These are phyloP conservation scores for Diaporthe sp. DNA, from an alignment of 2,329 filamentous ascomycete species.

Conservation along the genomic window DNA sequence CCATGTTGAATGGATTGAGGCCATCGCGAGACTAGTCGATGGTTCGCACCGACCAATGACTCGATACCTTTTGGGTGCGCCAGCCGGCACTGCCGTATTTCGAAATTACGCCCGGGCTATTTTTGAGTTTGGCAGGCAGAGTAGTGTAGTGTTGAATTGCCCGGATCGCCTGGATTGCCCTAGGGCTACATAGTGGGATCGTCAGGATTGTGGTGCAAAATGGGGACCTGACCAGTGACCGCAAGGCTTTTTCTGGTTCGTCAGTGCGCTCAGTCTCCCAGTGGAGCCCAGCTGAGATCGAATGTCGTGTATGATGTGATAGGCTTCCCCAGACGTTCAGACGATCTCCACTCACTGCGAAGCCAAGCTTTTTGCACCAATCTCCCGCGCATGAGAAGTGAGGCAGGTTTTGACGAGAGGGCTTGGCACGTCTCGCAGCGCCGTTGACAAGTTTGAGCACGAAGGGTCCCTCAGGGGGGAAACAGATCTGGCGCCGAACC, in stretches of 20 bases:
- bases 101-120: conserved; percentile 16
- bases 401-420: conserved; percentile 31
- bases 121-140: conserved; percentile 24
- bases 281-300: conserved; percentile 10
- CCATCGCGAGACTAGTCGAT: conserved; percentile 7
- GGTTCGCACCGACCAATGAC: background rate
- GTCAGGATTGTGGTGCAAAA: background rate
- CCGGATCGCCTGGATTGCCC: background rate
- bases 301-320: background rate
- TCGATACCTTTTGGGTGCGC: background rate
- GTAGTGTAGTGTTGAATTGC: background rate
- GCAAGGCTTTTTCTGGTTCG: background rate
- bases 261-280: background rate
- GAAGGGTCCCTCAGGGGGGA: conserved; percentile 24
- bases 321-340: conserved; percentile 24
- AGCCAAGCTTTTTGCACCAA: conserved; percentile 28
- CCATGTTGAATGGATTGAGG: conserved; percentile 8
- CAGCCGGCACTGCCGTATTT: conserved; percentile 17
- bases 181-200: background rate
- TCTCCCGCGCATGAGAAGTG: background rate
- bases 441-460: conserved; percentile 6
- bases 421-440: conserved; percentile 28
- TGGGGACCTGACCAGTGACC: background rate
- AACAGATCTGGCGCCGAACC: conserved; percentile 27
- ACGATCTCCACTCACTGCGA: conserved; percentile 20